A percentile compares a stretch with the other conserved stretches of the same genome.
These are phyloP conservation scores for Dysphania ambrosioides DNA, from an alignment of 148 eudicot species.

Conservation along the genomic window DNA sequence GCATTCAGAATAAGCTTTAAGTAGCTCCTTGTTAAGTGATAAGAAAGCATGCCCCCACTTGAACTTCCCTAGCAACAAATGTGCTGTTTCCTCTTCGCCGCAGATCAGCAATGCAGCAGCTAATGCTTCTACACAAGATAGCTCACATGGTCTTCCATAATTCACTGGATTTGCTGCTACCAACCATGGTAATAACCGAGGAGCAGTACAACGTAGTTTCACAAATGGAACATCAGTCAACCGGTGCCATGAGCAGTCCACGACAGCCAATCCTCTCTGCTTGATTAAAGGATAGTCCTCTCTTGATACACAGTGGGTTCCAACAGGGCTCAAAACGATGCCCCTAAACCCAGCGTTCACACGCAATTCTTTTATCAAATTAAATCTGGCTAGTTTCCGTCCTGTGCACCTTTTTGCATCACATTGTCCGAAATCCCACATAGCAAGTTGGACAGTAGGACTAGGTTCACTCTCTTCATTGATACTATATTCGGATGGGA, in stretches of 20 bases:
- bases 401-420: conserved; percentile 95
- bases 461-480: conserved; percentile 45
- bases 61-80: conserved; percentile 78
- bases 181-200: conserved; percentile 91
- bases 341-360: conserved; percentile 86
- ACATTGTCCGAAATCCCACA: conserved; percentile 99
- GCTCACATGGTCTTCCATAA: conserved; percentile 88
- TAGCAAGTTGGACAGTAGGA: conserved; percentile 79
- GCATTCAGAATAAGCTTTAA: conserved; percentile 75
- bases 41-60: conserved; percentile 99
- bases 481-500: conserved; percentile 43
- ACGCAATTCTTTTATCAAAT: conserved; percentile 75
- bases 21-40: conserved; percentile 89
- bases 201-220: conserved; percentile 79
- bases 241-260: conserved; percentile 97
- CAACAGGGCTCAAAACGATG: conserved; percentile 79
- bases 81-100: conserved; percentile 84
- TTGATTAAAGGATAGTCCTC: conserved; percentile 67
- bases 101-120: conserved; percentile 90
- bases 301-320: conserved; percentile 76
- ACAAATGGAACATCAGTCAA: conserved; percentile 84
- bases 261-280: conserved; percentile 83
- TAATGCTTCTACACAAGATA: conserved; percentile 95
- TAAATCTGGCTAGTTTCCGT: conserved; percentile 82
- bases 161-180: conserved; percentile 97